Conservation (phyloP, 495 filamentous ascomycete genomes). For the Xylaria palmicola region DNA sequence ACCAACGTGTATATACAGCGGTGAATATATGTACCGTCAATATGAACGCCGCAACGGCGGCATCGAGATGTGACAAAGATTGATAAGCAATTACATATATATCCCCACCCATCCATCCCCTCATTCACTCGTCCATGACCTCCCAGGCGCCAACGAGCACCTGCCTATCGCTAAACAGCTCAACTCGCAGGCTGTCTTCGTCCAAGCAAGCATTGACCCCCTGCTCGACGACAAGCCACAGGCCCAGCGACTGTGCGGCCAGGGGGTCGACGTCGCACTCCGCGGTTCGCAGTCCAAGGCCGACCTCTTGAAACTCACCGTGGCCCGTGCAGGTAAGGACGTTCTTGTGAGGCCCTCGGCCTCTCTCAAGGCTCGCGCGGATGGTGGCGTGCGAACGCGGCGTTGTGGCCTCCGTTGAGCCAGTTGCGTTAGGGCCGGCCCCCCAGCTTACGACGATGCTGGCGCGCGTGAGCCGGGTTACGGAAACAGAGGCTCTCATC, state of each 20-base stretch:
- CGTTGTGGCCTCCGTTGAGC: slow-evolving; percentile 10
- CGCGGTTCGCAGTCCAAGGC: slow-evolving; percentile 64
- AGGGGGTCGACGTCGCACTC: slow-evolving; percentile 69
- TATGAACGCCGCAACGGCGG: too few species aligned
- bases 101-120: background rate
- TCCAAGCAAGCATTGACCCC: slow-evolving; percentile 46
- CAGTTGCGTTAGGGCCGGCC: slow-evolving; percentile 19
- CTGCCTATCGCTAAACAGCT: slow-evolving; percentile 65
- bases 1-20: too few species aligned
- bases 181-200: slow-evolving; percentile 61
- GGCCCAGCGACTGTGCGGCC: slow-evolving; percentile 43
- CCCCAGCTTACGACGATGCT: slow-evolving; percentile 45
- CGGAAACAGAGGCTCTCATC: slow-evolving; percentile 51
- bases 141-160: slow-evolving; percentile 61
- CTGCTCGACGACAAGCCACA: slow-evolving; percentile 81
- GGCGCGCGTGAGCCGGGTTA: slow-evolving; percentile 56
- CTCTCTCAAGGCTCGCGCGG: slow-evolving; percentile 63
- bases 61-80: too few species aligned
- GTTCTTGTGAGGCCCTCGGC: slow-evolving; percentile 64
- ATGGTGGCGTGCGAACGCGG: slow-evolving; percentile 49
- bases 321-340: slow-evolving; percentile 55
- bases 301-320: slow-evolving; percentile 68
- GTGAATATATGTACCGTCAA: too few species aligned
- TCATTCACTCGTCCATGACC: slow-evolving; percentile 35
- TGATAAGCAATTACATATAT: background rate